phyloP scores from a whole-genome alignment of 2,329 filamentous ascomycete genomes.

The Hansfordia pulvinata region DNA sequence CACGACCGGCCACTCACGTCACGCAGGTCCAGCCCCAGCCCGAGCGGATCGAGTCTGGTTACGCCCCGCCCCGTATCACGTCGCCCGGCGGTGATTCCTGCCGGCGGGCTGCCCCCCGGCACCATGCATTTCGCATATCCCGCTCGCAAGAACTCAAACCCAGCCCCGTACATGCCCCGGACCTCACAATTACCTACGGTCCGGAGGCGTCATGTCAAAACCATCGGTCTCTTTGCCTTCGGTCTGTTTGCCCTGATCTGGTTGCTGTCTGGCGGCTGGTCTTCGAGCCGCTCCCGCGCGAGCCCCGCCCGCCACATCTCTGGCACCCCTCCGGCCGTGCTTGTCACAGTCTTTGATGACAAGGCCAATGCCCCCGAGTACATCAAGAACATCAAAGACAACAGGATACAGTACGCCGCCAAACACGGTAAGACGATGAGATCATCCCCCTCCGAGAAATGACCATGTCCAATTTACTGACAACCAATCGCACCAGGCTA shows the following conservation, averaged over 20 bases:
- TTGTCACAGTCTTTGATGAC: conserved; percentile 76
- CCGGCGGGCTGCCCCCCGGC: no score
- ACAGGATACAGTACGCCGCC: conserved; percentile 72
- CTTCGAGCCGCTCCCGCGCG: conserved; percentile 17
- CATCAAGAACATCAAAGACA: conserved; percentile 61
- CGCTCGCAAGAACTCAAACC: conserved; percentile 68
- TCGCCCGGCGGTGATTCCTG: no score
- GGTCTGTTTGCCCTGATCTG: conserved; percentile 46
- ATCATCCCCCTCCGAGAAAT: no score
- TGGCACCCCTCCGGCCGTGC: conserved; percentile 52
- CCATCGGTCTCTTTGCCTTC: conserved; percentile 39
- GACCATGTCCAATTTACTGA: no score
- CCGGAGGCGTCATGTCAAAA: conserved; percentile 49
- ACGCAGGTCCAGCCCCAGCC: no score
- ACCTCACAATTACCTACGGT: conserved; percentile 38
- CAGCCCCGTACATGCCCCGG: conserved; percentile 55
- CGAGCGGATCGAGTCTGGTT: no score
- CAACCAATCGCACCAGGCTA: conserved; percentile 62
- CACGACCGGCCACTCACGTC: no score
- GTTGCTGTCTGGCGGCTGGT: conserved; percentile 31
- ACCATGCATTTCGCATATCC: conserved; percentile 85
- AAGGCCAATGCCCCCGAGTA: conserved; percentile 51
- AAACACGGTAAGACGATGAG: conserved; percentile 57
- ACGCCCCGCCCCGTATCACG: no score
- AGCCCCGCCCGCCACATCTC: conserved; percentile 22